Evolutionary conservation across 192 early-diverging fungal genomes (phyloP), one percentile per base, ranked within the genome.

Genomic region (Powellomyces hirtus): DNA sequence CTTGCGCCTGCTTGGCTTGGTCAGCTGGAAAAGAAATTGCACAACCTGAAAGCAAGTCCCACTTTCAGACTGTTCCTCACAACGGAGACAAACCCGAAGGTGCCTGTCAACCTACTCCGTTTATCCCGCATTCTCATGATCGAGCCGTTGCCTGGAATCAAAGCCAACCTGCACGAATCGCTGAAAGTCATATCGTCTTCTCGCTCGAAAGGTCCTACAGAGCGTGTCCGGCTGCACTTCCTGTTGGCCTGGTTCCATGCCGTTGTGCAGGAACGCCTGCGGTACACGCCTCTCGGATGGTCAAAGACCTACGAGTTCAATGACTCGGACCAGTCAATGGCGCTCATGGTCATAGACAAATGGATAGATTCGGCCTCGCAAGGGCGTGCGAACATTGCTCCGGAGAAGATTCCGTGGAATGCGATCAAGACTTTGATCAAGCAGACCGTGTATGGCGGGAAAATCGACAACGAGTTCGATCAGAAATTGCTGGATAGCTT

Each of bases 261-360:
- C 0, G 82, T 99, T 20, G 87, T 96, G 5, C 80, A 95, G 68
- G 98, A 99, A 82, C 92, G 98, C 51, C 83, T 97, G 34, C 90
- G 98, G 10, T 99, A 99, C 74, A 89, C 89, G 18, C 98, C 98
- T 42, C 81, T 99, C 33, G 98, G 98, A 24, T 99, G 98, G 98
- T 90, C 95, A 11, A 96, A 95, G 77, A 67, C 77, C 0, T 99
- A 99, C 72, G 98, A 98, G 73, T 99, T 99, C 73, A 97, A 95
- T 74, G 98, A 99, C 66, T 90, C 96, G 4, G 97, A 99, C 77
- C 89, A 92, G 72, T 92, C 94, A 40, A 96, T 94, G 72, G 94
- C 91, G 0, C 68, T 97, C 33, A 81, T 80, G 18, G 93, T 95
- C 0, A 86, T 98, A 49, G 94, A 99, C 78, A 74, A 81, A 46